Evolutionary conservation across 495 filamentous ascomycete species (phyloP).

Genomic region (Jackrogersella minutella): DNA sequence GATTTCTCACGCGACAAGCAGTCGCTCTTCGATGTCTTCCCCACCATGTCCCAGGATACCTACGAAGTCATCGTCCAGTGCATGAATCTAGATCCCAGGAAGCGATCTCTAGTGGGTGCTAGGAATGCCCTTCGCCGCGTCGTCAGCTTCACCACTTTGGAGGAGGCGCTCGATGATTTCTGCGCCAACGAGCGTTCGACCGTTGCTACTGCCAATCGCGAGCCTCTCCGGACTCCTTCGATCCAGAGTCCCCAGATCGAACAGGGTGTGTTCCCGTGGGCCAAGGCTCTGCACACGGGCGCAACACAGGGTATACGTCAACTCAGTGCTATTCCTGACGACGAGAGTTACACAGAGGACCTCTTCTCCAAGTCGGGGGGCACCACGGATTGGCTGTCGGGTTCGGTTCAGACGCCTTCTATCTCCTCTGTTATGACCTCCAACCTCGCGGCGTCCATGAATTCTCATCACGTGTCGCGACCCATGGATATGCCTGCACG

Average conservation of each 20-base stretch:
- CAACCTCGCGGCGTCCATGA: conserved; percentile 73
- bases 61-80: conserved; percentile 90
- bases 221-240: conserved; percentile 94
- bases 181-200: conserved; percentile 78
- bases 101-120: conserved; percentile 80
- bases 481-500: conserved; percentile 50
- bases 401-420: conserved; percentile 72
- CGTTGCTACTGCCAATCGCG: conserved; percentile 84
- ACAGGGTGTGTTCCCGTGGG: conserved; percentile 89
- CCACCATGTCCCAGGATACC: conserved; percentile 97
- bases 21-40: conserved; percentile 97
- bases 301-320: conserved; percentile 79
- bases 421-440: conserved; percentile 82
- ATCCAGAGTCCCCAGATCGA: conserved; percentile 87
- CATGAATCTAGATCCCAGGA: conserved; percentile 87
- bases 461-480: conserved; percentile 58
- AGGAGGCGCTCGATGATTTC: conserved; percentile 92
- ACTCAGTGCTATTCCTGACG: conserved; percentile 84
- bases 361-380: conserved; percentile 84
- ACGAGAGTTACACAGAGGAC: conserved; percentile 81
- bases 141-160: conserved; percentile 87
- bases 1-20: conserved; percentile 93
- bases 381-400: conserved; percentile 75
- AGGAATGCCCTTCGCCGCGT: conserved; percentile 78
- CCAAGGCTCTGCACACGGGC: conserved; percentile 84